These are phyloP conservation scores for Vigna nakashimae DNA, from an alignment of 306 rosid genomes.

Conservation along the genomic window DNA sequence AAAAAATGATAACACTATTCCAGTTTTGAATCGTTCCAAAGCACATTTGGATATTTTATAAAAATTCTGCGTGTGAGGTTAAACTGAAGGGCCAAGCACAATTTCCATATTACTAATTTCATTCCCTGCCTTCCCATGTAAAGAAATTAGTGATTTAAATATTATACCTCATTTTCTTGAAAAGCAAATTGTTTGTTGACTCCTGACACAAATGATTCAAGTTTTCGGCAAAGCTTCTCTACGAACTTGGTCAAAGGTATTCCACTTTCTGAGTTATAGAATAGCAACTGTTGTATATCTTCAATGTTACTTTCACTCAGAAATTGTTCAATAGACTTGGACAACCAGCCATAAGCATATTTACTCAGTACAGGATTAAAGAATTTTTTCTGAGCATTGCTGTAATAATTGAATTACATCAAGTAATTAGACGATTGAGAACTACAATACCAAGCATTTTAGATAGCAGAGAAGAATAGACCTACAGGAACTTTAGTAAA, in stretches of 20 bases:
- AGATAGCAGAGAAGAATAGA: constrained; percentile 35
- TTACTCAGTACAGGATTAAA: constrained; percentile 64
- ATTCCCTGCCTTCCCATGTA: constrained; percentile 30
- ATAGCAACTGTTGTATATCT: constrained; percentile 68
- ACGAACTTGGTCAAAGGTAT: constrained; percentile 55
- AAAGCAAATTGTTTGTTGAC: constrained; percentile 70
- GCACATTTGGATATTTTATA: constrained; percentile 27
- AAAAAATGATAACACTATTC: not conserved
- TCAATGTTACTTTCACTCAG: constrained; percentile 59
- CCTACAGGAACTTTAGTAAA: constrained; percentile 34
- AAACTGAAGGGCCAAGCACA: constrained; percentile 31
- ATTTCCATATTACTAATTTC: constrained; percentile 29
- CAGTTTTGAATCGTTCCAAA: constrained; percentile 34
- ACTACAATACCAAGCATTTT: constrained; percentile 15
- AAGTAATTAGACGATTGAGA: constrained; percentile 38
- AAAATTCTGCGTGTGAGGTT: constrained; percentile 17
- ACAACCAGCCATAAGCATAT: constrained; percentile 46
- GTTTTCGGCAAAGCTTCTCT: constrained; percentile 71
- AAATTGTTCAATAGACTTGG: constrained; percentile 55
- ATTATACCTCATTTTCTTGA: constrained; percentile 78
- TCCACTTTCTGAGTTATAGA: constrained; percentile 51
- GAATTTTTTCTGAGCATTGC: constrained; percentile 78
- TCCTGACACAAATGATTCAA: constrained; percentile 63
- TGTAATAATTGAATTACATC: constrained; percentile 51
- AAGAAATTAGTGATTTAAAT: constrained; percentile 17